A percentile compares a stretch with the other conserved stretches of the same genome.
These are phyloP conservation scores for Conringia planisiliqua DNA, from an alignment of 345 rosid genomes.

Conservation along the genomic window DNA sequence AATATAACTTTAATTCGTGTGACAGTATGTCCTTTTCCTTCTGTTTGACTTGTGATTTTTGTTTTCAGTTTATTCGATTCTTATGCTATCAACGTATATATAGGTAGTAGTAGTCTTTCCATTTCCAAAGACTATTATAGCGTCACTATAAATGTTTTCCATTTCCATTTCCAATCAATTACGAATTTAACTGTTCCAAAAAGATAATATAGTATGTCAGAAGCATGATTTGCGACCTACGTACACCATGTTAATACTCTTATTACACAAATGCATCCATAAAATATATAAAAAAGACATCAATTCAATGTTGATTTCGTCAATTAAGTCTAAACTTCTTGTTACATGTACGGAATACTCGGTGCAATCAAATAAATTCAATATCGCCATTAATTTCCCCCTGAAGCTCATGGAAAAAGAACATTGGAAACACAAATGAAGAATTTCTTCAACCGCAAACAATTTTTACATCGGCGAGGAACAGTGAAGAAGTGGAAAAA, in stretches of 20 bases:
- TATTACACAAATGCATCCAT: no score
- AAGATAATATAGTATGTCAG: no score
- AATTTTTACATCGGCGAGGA: constrained; percentile 28
- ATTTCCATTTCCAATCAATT: no score
- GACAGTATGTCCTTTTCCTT: neutral
- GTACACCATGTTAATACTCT: no score
- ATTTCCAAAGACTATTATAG: no score
- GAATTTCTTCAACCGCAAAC: constrained; percentile 36
- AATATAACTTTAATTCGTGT: neutral
- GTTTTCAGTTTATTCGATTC: neutral
- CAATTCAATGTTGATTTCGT: neutral
- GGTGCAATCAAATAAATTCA: neutral
- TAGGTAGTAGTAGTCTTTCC: no score
- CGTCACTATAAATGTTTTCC: neutral
- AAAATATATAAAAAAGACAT: no score
- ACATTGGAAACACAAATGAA: neutral
- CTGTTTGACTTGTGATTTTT: constrained; percentile 11
- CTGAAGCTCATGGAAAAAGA: neutral
- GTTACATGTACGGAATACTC: neutral
- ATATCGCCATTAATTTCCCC: neutral
- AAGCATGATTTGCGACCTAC: no score
- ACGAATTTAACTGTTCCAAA: no score
- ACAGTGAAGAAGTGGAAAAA: constrained; percentile 22
- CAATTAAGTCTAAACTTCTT: neutral
- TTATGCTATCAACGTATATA: neutral